A percentile compares a stretch with the other conserved stretches of the same genome.
Conservation (phyloP, 441 rosid species). For the Populus hybrid region DNA sequence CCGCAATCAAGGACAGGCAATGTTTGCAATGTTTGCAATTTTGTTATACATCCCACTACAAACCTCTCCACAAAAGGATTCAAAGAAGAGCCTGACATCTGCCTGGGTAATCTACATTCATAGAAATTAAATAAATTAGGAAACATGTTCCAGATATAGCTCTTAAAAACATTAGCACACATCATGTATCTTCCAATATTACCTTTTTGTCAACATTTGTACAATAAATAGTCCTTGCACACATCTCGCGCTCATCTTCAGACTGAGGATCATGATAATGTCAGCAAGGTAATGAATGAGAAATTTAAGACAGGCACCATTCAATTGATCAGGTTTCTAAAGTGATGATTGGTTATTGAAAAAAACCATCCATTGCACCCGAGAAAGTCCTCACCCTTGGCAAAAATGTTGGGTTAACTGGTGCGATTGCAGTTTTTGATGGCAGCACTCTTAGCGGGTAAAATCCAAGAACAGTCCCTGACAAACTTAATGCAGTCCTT, state of each 20-base stretch:
- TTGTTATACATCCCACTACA: conserved; percentile 15
- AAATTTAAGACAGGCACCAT: not conserved
- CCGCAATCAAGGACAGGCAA: conserved; percentile 12
- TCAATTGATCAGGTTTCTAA: not conserved
- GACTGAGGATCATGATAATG: conserved; percentile 46
- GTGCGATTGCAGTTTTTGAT: conserved; percentile 96
- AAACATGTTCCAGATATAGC: not conserved
- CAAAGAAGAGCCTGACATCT: conserved; percentile 79
- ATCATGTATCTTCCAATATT: conserved; percentile 4
- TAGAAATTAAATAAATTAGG: conserved; percentile 16
- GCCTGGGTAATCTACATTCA: conserved; percentile 70
- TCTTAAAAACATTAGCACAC: not conserved
- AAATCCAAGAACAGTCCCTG: conserved; percentile 83
- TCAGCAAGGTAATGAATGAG: conserved; percentile 13
- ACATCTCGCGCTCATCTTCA: conserved; percentile 97
- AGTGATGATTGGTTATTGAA: too few relatives aligned
- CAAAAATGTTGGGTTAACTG: conserved; percentile 96
- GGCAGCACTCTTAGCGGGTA: conserved; percentile 92
- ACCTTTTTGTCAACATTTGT: conserved; percentile 96
- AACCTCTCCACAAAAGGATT: conserved; percentile 88
- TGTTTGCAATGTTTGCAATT: not conserved
- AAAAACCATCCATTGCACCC: not conserved
- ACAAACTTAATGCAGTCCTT: conserved; percentile 71
- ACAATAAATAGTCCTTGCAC: conserved; percentile 90
- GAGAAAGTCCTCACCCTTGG: conserved; percentile 38